Base-by-base conservation (phyloP, 345 rosid genomes). In the Gynandropsis gynandra region DNA sequence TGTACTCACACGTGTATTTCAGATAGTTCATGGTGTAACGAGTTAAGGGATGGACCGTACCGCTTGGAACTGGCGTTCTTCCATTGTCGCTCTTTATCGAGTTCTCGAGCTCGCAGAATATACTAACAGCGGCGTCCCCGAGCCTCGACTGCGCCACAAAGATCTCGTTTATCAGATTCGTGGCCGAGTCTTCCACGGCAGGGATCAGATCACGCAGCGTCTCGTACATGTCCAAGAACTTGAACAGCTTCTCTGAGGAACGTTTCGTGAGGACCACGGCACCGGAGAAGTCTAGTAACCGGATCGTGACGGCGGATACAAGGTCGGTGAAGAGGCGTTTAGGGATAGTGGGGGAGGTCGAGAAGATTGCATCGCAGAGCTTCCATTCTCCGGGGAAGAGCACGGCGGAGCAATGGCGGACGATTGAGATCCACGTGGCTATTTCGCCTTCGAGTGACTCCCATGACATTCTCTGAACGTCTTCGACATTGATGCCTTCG, bases 1-100 rank as follows among this genome's bases (percentile, higher is more conserved):
- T 81, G 59, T 87, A 87, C 54, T 83, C 96, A 13, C 90, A 79
- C 0, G 89, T 81, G 61, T 78, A 79, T 27, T 78, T 78, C 8
- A 90, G 74, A 39, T 90, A 90, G 52, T 83, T 90, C 95, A 90
- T 79, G n/a, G 94, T 81, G 78, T 80, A 90, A 18, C 96, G 90
- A 16, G 98, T 80, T 41, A 76, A 39, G 0, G 90, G 98, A 20
- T 90, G 98, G 12, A 90, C 92, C 0, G 89, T 83, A 0, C 96
- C 98, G 24, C 89, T 75, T 0, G 95, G 85, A 6, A 87, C 94
- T 0, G 92, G 81, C 10, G 68, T 81, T 33, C 72, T 62, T 9
- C 89, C 82, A 0, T 68, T 70, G 16, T 83, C 87, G 49, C 68
- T 57, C 63, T 74, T 77, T 68, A 90, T 87, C 0, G 96, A 75